Conservation (phyloP, 768 basidiomycete species). For the Rhodosporidiobolus sp. region DNA sequence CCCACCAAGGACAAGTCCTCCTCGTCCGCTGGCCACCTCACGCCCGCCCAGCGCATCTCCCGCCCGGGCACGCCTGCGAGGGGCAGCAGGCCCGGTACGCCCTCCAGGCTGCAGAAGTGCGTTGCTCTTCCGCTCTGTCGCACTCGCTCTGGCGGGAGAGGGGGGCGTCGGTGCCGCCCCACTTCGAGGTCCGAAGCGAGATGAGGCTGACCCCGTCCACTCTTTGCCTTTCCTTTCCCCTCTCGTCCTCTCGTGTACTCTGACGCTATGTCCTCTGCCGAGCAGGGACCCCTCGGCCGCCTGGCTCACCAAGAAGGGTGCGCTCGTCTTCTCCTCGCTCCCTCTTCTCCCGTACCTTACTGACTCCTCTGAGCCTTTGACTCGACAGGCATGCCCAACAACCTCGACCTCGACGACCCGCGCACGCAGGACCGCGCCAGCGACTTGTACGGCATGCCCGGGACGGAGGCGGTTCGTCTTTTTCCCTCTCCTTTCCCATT, state of each 20-base stretch:
- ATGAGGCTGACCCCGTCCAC: not conserved
- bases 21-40: not conserved
- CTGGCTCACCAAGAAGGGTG: not conserved
- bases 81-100: not conserved
- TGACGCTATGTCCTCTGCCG: not conserved
- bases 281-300: not conserved
- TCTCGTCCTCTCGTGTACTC: not conserved
- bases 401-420: constrained; percentile 1
- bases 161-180: not conserved
- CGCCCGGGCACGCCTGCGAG: not conserved
- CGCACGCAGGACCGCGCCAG: not conserved
- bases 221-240: not conserved
- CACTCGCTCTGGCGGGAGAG: too few relatives aligned
- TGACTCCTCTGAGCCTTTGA: too few relatives aligned
- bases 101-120: not conserved
- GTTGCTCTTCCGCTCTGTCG: too few relatives aligned
- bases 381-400: not conserved
- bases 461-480: not conserved
- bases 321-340: too few relatives aligned
- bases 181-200: too few relatives aligned
- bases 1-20: not conserved
- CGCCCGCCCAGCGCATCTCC: not conserved
- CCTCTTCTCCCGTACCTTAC: too few relatives aligned
- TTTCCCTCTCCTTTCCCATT: not conserved
- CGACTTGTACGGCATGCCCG: not conserved